Percentiles rank a stretch among this genome's conserved stretches.
Conservation (phyloP, 805 yeast genomes). For the Saccharomycopsis javanensis region DNA sequence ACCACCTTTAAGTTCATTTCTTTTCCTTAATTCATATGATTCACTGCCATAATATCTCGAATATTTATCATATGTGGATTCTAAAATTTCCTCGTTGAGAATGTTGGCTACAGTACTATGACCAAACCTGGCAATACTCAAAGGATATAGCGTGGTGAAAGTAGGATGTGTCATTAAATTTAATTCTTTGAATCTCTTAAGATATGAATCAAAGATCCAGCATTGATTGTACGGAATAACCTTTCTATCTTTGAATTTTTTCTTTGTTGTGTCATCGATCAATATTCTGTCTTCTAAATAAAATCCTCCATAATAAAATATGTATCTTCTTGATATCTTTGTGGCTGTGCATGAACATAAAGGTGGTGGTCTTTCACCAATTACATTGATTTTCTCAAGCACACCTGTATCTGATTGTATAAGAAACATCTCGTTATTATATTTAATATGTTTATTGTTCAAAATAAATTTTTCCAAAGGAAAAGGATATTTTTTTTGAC, state of each 20-base stretch:
- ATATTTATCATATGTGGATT: not conserved
- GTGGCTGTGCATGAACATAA: constrained; percentile 40
- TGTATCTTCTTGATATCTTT: constrained; percentile 42
- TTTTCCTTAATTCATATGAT: not conserved
- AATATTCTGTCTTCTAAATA: constrained; percentile 24
- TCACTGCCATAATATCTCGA: not conserved
- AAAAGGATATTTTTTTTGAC: constrained; percentile 28
- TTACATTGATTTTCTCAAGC: constrained; percentile 23
- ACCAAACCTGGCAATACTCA: constrained; percentile 12
- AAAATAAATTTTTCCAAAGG: constrained; percentile 36
- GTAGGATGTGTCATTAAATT: constrained; percentile 3
- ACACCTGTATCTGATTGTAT: constrained; percentile 33
- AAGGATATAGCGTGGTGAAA: not conserved
- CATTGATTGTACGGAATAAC: constrained; percentile 34
- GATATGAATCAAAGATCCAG: constrained; percentile 45
- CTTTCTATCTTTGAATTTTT: not conserved
- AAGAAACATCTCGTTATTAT: constrained; percentile 31
- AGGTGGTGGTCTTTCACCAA: constrained; percentile 43
- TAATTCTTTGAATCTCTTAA: constrained; percentile 37
- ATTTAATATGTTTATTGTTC: constrained; percentile 32
- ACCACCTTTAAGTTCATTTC: not conserved
- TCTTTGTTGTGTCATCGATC: not conserved
- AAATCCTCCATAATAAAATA: constrained; percentile 62
- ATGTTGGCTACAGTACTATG: constrained; percentile 4
- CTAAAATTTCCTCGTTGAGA: not conserved